Percentiles rank a stretch among this genome's conserved stretches.
Conservation (phyloP, 305 asterid genomes). For the Rubia peregrina region DNA sequence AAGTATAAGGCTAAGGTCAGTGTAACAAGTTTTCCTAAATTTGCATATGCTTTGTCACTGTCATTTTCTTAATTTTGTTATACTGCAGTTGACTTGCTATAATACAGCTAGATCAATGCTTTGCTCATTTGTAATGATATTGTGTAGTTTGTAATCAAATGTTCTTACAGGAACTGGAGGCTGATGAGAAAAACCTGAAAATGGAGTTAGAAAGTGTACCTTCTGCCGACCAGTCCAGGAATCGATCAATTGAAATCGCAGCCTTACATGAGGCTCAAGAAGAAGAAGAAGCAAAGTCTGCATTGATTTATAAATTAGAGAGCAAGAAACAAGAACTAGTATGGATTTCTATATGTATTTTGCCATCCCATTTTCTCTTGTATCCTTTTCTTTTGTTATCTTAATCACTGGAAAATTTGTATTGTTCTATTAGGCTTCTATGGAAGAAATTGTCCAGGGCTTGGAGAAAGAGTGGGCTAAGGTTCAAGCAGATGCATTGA, state of each 20-base stretch:
- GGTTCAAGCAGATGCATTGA: constrained; percentile 65
- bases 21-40: neutral
- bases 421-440: constrained; percentile 38
- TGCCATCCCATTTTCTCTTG: constrained; percentile 5
- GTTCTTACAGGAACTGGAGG: constrained; percentile 51
- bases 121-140: constrained; percentile 1
- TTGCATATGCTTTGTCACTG: neutral
- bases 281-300: constrained; percentile 43
- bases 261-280: constrained; percentile 29
- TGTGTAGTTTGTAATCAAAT: neutral
- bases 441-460: constrained; percentile 49
- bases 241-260: constrained; percentile 29
- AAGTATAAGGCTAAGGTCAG: neutral
- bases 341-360: constrained; percentile 15
- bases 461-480: constrained; percentile 64
- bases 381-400: constrained; percentile 13
- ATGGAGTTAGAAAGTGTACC: constrained; percentile 44
- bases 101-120: neutral
- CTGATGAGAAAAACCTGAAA: constrained; percentile 47
- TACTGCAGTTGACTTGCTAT: neutral
- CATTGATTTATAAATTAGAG: constrained; percentile 51
- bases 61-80: neutral
- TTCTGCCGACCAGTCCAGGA: constrained; percentile 32
- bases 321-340: constrained; percentile 71
- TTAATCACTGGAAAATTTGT: constrained; percentile 13